Base-by-base conservation (phyloP, 352 stramenopile genomes). In the Globisporangium spinosum region DNA sequence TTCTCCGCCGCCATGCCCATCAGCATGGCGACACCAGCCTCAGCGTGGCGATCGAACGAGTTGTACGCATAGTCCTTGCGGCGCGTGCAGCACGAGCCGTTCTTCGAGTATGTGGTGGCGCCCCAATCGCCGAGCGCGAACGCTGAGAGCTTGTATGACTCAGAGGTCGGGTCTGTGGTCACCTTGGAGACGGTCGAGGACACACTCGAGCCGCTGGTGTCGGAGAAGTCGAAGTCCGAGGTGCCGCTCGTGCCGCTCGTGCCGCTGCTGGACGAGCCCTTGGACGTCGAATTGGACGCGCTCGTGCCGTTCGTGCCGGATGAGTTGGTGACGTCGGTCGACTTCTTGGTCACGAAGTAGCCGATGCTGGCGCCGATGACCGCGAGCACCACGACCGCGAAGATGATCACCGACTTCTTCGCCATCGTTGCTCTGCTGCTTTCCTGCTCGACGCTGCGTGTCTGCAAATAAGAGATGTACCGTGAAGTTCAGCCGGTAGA, bases 91-190 rank as follows among this genome's bases (percentile, higher is more conserved):
- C 84, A 92, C 67, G 84, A 92, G 74, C 86, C 82, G 22, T 78
- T 65, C 25, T 64, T 71, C n/a, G 45, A 47, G 49, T 67, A 61
- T 57, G 78, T 70, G 23, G 84, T 92, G 7, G 80, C 84, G 12
- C 84, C 84, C 84, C 84, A 92, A 68, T 93, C 85, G 7, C 85
- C 85, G 12, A 93, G 85, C 3, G 83, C 85, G 43, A 87, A 90
- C 13, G 80, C 82, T 12, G 79, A 81, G 4, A 66, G 60, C 25
- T 45, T 40, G 64, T 69, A 69, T 27, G 47, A 64, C 23, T 65
- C 43, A 15, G 45, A 25, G n/a, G 56, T 73, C 34, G 70, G 67
- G 61, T 71, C 67, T 9, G 67, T 57, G 49, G 53, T 68, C 40
- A 71, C 38, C 22, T 61, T 74, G 7, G 69, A 65, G 43, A 70